Base-by-base conservation (phyloP, 164 flowering plant genomes). In the Nelumbo lutea region DNA sequence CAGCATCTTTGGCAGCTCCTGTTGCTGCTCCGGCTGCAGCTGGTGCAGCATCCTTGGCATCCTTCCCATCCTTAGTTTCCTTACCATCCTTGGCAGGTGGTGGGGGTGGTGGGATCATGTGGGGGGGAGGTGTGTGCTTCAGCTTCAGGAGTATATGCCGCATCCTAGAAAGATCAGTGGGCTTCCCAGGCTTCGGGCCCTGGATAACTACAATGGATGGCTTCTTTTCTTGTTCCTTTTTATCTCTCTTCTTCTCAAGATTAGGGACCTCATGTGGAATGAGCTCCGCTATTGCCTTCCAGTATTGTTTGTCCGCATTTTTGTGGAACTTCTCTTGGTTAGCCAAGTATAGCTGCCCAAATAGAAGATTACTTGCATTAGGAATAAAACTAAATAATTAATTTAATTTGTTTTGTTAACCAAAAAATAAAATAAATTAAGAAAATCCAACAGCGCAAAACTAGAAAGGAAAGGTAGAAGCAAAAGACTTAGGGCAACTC, bases 111-210 rank as follows among this genome's bases (percentile, higher is more conserved):
- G 91, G 90, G 5, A 84, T 75, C 98, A 93, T 90, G 77, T 93
- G 98, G 68, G 95, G 89, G 61, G 97, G 96, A 8, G 96, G 93
- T 43, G 80, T 80, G 75, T 90, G 96, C 84, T 93, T 93, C 76
- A 93, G 85, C 83, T 89, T 93, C 79, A 90, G 40, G 39, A 90
- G 83, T 40, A 93, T 80, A 3, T 93, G 98, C 59, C 93, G 84
- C 93, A 93, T 78, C 73, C 98, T 85, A 48, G 92, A 83, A 59
- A 90, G 91, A 75, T 93, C 97, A 43, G 96, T 94, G 27, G 95
- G 97, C 74, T 90, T 93, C n/a, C 97, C 94, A 10, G 98, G 97
- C 76, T 90, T 89, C n/a, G 98, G 98, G 39, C 94, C 96, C 71
- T 90, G 96, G 41, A 91, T 62, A 47, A 95, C 86, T 7, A 86